phyloP scores from a whole-genome alignment of 352 stramenopile genomes.

The Globisporangium abappressorium region DNA sequence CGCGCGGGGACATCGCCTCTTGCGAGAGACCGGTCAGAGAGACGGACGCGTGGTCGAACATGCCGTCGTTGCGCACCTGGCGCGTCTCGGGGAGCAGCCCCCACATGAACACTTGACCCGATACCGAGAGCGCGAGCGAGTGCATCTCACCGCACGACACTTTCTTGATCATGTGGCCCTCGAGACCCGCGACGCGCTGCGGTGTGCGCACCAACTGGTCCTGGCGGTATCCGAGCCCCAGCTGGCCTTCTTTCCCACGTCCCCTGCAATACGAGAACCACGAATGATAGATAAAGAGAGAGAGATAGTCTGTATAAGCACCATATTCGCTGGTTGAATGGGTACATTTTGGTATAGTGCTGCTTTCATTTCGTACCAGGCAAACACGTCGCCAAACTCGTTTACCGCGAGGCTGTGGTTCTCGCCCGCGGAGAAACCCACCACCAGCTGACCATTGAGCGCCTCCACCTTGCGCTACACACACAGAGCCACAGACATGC shows the following conservation, averaged over 20 bases:
- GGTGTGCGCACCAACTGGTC: slow-evolving; percentile 36
- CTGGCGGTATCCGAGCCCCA: slow-evolving; percentile 42
- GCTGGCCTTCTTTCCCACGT: slow-evolving; percentile 63
- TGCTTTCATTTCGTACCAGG: slow-evolving; percentile 36
- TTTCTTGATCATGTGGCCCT: slow-evolving; percentile 61
- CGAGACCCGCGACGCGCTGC: slow-evolving; percentile 45
- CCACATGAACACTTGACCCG: slow-evolving; percentile 76
- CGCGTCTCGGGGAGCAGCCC: slow-evolving; percentile 59
- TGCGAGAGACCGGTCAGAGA: slow-evolving; percentile 56
- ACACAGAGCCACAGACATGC: not conserved
- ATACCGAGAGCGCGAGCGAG: slow-evolving; percentile 54
- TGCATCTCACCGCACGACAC: slow-evolving; percentile 77
- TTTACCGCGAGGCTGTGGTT: slow-evolving; percentile 76
- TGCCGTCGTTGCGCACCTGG: slow-evolving; percentile 39
- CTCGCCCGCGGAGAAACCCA: slow-evolving; percentile 71
- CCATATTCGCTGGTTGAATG: not conserved
- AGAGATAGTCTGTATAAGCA: not conserved
- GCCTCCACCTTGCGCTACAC: slow-evolving; percentile 48
- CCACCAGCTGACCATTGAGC: slow-evolving; percentile 54
- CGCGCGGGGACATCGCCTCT: slow-evolving; percentile 17
- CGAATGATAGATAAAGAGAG: not conserved
- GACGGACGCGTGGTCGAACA: slow-evolving; percentile 52
- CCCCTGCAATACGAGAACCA: slow-evolving; percentile 29
- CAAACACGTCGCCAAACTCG: slow-evolving; percentile 79
- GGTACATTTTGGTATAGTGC: not conserved